Evolutionary conservation across 768 basidiomycete species (phyloP), one percentile per base, ranked within the genome.

Genomic region (Suillus sp.): DNA sequence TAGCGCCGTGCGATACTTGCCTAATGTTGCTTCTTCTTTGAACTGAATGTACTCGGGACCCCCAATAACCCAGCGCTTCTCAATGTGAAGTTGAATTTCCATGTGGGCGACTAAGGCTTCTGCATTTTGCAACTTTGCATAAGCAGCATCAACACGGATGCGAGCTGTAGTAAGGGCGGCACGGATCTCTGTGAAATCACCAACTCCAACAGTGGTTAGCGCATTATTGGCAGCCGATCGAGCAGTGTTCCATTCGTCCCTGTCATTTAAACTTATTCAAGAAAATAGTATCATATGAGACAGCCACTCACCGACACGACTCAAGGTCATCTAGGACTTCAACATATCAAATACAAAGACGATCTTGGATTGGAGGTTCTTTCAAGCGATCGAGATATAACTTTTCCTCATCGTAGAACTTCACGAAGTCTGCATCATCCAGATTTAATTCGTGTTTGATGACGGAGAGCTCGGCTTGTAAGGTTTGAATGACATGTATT

Each of bases 1-100:
- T 0, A 77, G 22, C 10, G 38, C 53, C 1, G 7, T n/a, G 1
- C 38, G 43, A 48, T 66, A 66, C 22, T 55, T 64, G 3, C 30
- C 20, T 3, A 59, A 22, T 32, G 50, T 9, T 2, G 56, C 60
- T 27, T 62, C 43, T 25, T 59, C 40, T 35, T 47, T 43, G 34
- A 45, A 63, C n/a, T 22, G 34, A 5, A 10, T 56, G n/a, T 65
- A 65, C 14, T 32, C 10, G 2, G 51, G 27, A 54, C 54, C 2
- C 11, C 62, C 53, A 1, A 65, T 27, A 10, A 40, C 30, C 65
- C 65, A 65, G 2, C 7, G 53, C 13, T 22, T 3, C 14, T 63
- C 58, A 13, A 65, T 14, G 14, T 47, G 6, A 27, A 65, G 53
- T 34, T 47, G 53, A 8, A 34, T 30, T 13, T 65, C 62, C 16